These are phyloP conservation scores for Lecanicillium sp. DNA, from an alignment of 2,329 filamentous ascomycete species.

Conservation along the genomic window DNA sequence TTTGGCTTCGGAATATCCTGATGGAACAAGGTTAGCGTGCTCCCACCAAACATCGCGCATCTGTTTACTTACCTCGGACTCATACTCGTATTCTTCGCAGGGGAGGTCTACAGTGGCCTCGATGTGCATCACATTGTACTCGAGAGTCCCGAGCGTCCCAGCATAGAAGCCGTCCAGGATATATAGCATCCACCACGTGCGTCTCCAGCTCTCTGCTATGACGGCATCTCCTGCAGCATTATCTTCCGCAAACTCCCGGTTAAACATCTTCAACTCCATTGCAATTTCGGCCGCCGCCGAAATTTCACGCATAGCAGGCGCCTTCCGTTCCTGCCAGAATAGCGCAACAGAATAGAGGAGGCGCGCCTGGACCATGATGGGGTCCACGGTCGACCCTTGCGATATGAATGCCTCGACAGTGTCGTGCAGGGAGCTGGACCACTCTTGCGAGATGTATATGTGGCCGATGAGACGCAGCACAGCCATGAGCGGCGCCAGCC, in stretches of 20 bases:
- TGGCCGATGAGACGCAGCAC: conserved; percentile 26
- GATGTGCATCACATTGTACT: conserved; percentile 27
- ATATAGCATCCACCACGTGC: conserved; percentile 65
- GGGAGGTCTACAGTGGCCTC: conserved; percentile 51
- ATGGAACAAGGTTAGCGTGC: neutral
- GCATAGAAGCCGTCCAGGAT: conserved; percentile 45
- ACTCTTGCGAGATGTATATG: conserved; percentile 18
- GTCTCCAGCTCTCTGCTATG: conserved; percentile 50
- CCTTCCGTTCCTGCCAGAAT: conserved; percentile 23
- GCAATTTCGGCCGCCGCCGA: conserved; percentile 49
- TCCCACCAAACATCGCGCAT: neutral
- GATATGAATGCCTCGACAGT: conserved; percentile 7
- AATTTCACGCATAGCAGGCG: conserved; percentile 19
- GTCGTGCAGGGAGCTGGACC: conserved; percentile 1
- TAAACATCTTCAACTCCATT: conserved; percentile 52
- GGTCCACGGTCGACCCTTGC: conserved; percentile 6
- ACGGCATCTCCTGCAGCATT: conserved; percentile 37
- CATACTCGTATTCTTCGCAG: conserved; percentile 54
- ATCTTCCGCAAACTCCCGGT: conserved; percentile 40
- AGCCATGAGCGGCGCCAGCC: conserved; percentile 15
- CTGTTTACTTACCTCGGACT: conserved; percentile 23
- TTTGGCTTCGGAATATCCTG: conserved; percentile 19
- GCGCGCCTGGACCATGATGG: conserved; percentile 26
- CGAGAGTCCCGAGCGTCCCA: conserved; percentile 19
- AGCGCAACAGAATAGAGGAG: conserved; percentile 27